These are phyloP conservation scores for Russula foetens DNA, from an alignment of 768 basidiomycete species.

Conservation along the genomic window DNA sequence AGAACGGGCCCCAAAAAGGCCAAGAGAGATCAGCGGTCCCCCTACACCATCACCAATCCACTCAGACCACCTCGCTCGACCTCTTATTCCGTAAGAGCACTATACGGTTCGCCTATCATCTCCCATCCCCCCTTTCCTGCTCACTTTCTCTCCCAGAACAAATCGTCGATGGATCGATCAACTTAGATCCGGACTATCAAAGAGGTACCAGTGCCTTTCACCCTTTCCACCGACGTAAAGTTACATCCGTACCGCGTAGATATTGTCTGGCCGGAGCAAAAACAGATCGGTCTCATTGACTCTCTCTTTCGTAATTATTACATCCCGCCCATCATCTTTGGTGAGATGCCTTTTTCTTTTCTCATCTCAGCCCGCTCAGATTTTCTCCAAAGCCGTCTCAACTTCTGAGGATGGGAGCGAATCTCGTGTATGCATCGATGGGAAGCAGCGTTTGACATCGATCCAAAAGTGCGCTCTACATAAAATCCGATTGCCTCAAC, in stretches of 20 bases:
- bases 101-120: constrained; percentile 24
- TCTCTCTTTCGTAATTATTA: constrained; percentile 74
- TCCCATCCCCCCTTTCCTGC: neutral
- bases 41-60: constrained; percentile 16
- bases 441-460: constrained; percentile 74
- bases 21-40: neutral
- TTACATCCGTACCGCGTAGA: constrained; percentile 31
- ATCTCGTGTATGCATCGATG: constrained; percentile 63
- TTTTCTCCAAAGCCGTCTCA: constrained; percentile 36
- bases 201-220: constrained; percentile 40
- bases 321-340: constrained; percentile 73
- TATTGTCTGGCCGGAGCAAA: constrained; percentile 71
- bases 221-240: neutral
- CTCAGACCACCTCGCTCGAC: constrained; percentile 23
- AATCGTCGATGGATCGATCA: constrained; percentile 52
- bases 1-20: constrained; percentile 5
- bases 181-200: constrained; percentile 73
- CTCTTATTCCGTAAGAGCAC: constrained; percentile 27
- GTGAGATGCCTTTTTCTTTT: constrained; percentile 27
- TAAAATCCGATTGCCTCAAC: neutral
- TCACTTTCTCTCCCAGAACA: constrained; percentile 41
- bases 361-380: neutral
- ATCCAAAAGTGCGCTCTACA: constrained; percentile 45
- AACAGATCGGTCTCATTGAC: constrained; percentile 71
- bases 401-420: constrained; percentile 55